Percentiles rank a stretch among this genome's conserved stretches.
phyloP scores from a whole-genome alignment of 176 grass and related monocot genomes.

The Sorghum bicolor region DNA sequence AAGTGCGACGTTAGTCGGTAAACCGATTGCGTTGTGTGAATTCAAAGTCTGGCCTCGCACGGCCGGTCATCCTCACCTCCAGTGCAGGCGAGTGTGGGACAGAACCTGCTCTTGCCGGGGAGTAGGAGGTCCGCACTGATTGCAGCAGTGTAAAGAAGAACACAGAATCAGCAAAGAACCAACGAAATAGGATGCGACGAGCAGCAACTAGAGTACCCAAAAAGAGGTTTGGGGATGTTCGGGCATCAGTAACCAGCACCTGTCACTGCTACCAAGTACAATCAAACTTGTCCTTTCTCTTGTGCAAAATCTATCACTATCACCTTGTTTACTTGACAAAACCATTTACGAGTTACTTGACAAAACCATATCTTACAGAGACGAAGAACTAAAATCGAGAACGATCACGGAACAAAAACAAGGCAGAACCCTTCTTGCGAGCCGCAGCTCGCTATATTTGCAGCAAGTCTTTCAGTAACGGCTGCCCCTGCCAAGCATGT shows the following conservation, averaged over 20 bases:
- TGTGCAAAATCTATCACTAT: constrained; percentile 17
- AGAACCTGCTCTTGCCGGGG: no score
- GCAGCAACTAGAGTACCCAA: neutral
- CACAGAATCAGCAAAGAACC: no score
- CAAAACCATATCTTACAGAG: constrained; percentile 38
- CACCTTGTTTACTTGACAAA: constrained; percentile 33
- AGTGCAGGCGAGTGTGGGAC: no score
- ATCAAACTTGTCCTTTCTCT: neutral
- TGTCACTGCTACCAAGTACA: neutral
- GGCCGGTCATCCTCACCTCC: neutral
- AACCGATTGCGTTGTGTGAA: neutral
- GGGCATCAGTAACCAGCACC: constrained; percentile 2
- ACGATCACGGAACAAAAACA: constrained; percentile 12
- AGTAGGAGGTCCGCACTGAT: no score
- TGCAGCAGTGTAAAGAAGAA: no score
- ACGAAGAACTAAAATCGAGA: constrained; percentile 28
- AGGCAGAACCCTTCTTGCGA: neutral
- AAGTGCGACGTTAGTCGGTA: neutral
- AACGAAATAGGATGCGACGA: no score
- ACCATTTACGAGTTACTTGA: constrained; percentile 13
- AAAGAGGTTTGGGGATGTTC: neutral
- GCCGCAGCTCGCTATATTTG: neutral
- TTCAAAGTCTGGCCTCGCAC: neutral
- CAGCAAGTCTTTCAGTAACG: constrained; percentile 32
- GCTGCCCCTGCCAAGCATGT: constrained; percentile 62